Evolutionary conservation across 2,329 filamentous ascomycete genomes (phyloP).

Genomic region (Botrytis squamosa): DNA sequence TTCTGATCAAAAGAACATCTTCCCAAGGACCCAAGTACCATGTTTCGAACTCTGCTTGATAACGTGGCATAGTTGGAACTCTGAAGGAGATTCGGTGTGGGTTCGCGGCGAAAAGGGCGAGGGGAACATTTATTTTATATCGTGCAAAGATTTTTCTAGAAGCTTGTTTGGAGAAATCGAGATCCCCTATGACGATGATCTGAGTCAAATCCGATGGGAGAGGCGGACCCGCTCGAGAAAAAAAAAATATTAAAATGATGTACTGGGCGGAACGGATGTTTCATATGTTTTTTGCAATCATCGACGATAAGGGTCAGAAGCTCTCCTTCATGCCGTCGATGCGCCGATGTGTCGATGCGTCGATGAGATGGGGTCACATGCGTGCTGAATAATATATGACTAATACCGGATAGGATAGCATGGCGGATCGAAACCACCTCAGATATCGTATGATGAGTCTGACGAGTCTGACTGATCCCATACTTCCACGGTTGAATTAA

Average conservation of each 20-base stretch:
- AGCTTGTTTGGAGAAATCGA: neutral
- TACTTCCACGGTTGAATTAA: neutral
- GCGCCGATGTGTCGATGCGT: neutral
- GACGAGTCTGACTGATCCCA: neutral
- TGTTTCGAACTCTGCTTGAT: neutral
- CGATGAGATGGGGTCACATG: neutral
- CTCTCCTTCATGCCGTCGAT: neutral
- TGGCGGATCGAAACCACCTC: neutral
- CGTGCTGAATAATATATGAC: neutral
- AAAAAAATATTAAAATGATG: neutral
- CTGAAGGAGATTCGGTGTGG: neutral
- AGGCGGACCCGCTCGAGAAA: neutral
- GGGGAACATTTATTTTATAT: neutral
- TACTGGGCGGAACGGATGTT: neutral
- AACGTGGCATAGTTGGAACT: slow-evolving; percentile 5
- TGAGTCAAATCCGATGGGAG: neutral
- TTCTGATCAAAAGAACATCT: neutral
- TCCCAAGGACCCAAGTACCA: neutral
- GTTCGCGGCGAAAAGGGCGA: neutral
- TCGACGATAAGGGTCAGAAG: neutral
- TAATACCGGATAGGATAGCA: neutral
- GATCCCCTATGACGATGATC: slow-evolving; percentile 13
- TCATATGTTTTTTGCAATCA: neutral
- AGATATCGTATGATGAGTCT: slow-evolving; percentile 3
- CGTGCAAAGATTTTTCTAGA: neutral